phyloP scores from a whole-genome alignment of 2,329 filamentous ascomycete species.

The Lecanoromycetidae sp. region DNA sequence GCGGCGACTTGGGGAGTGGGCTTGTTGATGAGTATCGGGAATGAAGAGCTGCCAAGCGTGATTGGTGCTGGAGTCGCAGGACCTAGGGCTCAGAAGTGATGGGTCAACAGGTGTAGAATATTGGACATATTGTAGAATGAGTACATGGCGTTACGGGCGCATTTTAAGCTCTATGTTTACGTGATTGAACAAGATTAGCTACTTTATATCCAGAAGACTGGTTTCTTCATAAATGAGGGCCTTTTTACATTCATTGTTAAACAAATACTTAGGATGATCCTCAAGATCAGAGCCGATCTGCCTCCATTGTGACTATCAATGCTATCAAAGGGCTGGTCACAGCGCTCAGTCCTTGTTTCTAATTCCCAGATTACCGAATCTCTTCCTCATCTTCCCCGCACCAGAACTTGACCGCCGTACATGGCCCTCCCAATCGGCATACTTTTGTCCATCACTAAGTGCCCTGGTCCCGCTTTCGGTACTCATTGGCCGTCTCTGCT shows the following conservation, averaged over 20 bases:
- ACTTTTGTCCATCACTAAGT: conserved; percentile 6
- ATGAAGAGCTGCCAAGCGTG: conserved; percentile 80
- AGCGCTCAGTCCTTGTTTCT: background rate
- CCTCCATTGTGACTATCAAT: too few species aligned
- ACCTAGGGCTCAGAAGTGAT: conserved; percentile 26
- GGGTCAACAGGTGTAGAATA: background rate
- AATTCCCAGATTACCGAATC: conserved; percentile 14
- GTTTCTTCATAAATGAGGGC: too few species aligned
- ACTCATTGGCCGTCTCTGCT: conserved; percentile 3
- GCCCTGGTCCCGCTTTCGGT: background rate
- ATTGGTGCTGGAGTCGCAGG: conserved; percentile 88
- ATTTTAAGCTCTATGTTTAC: background rate
- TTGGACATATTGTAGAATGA: background rate
- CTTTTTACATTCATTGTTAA: too few species aligned
- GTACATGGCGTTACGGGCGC: background rate
- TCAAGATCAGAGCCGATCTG: too few species aligned
- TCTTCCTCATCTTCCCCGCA: conserved; percentile 13
- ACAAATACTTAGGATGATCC: too few species aligned
- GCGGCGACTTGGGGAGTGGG: conserved; percentile 60
- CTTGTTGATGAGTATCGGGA: conserved; percentile 70
- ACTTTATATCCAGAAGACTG: too few species aligned
- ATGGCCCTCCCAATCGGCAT: conserved; percentile 12
- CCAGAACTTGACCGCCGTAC: conserved; percentile 6
- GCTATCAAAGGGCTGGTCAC: too few species aligned
- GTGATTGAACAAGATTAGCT: too few species aligned